Percentiles rank a stretch among this genome's conserved stretches.
Conservation (phyloP, 1,139 yeast species). For the Blastobotrys apis region DNA sequence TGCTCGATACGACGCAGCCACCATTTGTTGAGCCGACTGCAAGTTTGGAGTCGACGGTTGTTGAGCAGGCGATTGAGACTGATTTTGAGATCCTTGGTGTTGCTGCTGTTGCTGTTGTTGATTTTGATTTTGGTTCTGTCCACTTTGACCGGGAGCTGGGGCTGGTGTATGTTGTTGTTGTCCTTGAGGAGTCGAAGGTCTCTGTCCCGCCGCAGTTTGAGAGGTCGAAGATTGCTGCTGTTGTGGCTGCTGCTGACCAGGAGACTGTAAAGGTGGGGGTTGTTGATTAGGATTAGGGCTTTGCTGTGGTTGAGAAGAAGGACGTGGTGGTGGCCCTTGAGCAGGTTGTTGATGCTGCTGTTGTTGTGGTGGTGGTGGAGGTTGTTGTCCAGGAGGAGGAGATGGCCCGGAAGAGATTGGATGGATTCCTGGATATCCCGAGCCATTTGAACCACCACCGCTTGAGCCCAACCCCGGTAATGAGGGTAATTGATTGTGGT, state of each 20-base stretch:
- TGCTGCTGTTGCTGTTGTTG: constrained; percentile 17
- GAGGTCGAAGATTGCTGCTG: not conserved
- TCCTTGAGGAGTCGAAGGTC: not conserved
- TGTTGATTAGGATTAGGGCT: too few relatives aligned
- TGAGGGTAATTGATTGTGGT: constrained; percentile 27
- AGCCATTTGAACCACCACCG: constrained; percentile 8
- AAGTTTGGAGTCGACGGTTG: constrained; percentile 17
- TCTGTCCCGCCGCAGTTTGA: not conserved
- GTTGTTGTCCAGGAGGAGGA: constrained; percentile 14
- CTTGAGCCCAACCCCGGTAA: constrained; percentile 40
- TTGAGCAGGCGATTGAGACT: constrained; percentile 3
- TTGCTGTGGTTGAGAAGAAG: constrained; percentile 3
- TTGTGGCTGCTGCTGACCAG: constrained; percentile 2
- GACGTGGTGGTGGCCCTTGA: constrained; percentile 4
- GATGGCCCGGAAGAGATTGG: constrained; percentile 17
- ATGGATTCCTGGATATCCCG: constrained; percentile 9
- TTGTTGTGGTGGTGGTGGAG: constrained; percentile 7
- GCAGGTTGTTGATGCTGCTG: constrained; percentile 9
- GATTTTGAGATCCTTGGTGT: too few relatives aligned
- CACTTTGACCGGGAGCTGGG: not conserved
- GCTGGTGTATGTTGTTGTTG: not conserved
- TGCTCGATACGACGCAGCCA: constrained; percentile 61
- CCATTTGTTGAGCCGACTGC: constrained; percentile 27
- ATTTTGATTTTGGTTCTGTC: constrained; percentile 10
- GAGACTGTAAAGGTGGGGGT: too few relatives aligned